A percentile compares a stretch with the other conserved stretches of the same genome.
These are phyloP conservation scores for Paxillus ammoniavirescens DNA, from an alignment of 768 basidiomycete genomes.

Conservation along the genomic window DNA sequence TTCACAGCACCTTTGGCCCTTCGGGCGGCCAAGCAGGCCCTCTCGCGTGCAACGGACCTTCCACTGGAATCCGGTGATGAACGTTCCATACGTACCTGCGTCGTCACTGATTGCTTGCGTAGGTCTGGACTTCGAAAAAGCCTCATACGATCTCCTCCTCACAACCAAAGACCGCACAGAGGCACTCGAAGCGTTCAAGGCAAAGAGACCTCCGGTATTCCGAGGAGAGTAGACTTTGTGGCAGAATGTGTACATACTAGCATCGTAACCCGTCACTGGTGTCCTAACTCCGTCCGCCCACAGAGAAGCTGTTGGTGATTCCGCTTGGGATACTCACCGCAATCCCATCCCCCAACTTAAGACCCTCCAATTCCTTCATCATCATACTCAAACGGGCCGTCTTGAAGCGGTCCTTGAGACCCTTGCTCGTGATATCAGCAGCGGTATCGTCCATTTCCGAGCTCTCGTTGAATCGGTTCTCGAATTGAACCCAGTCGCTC, in stretches of 20 bases:
- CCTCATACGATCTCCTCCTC: slow-evolving; percentile 79
- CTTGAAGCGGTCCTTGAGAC: slow-evolving; percentile 54
- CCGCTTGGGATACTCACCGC: slow-evolving; percentile 58
- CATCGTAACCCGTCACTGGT: not conserved
- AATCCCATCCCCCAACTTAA: slow-evolving; percentile 59
- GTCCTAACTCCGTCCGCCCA: slow-evolving; percentile 44
- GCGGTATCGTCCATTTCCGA: slow-evolving; percentile 44
- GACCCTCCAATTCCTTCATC: slow-evolving; percentile 83
- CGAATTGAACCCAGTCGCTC: slow-evolving; percentile 87
- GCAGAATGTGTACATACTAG: slow-evolving; percentile 2
- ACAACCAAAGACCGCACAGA: slow-evolving; percentile 75
- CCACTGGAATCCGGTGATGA: slow-evolving; percentile 68
- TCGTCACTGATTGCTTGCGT: slow-evolving; percentile 1
- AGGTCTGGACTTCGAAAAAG: slow-evolving; percentile 92
- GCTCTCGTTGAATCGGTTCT: slow-evolving; percentile 72
- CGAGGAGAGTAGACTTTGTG: slow-evolving; percentile 59
- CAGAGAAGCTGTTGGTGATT: slow-evolving; percentile 54
- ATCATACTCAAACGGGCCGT: slow-evolving; percentile 76
- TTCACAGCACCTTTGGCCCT: slow-evolving; percentile 77
- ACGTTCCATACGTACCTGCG: not conserved
- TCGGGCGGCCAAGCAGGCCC: slow-evolving; percentile 83
- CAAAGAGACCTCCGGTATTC: slow-evolving; percentile 78
- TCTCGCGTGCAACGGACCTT: slow-evolving; percentile 77
- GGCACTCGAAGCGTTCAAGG: slow-evolving; percentile 82
- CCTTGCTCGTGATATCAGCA: slow-evolving; percentile 38